Percentiles rank a stretch among this genome's conserved stretches.
phyloP scores from a whole-genome alignment of 306 rosid species.

The Corylus avellana region DNA sequence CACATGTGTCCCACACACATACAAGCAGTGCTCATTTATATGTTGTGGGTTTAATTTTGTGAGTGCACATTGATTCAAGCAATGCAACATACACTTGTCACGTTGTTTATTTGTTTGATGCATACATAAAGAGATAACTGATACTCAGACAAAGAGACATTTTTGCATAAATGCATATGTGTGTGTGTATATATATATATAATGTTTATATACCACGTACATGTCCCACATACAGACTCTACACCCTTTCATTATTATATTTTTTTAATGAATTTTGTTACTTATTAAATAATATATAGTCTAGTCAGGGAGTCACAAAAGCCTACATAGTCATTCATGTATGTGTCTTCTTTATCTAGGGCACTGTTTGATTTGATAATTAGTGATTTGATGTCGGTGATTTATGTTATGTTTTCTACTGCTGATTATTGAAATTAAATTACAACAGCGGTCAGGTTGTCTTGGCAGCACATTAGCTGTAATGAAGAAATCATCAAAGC shows the following conservation, averaged over 20 bases:
- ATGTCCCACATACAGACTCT: not conserved
- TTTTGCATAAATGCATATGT: not conserved
- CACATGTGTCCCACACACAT: constrained; percentile 2
- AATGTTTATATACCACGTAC: too few relatives aligned
- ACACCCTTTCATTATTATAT: not conserved
- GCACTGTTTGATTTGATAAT: constrained; percentile 14
- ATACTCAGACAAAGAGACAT: not conserved
- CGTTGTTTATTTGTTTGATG: not conserved
- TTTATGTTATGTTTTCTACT: constrained; percentile 26
- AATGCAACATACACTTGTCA: not conserved
- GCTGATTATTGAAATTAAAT: constrained; percentile 20
- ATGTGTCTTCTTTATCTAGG: not conserved
- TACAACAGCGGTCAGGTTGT: constrained; percentile 81
- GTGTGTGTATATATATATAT: not conserved
- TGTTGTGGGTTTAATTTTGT: not conserved
- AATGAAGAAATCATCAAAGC: constrained; percentile 89
- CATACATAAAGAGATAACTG: not conserved
- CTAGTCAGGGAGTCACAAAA: not conserved
- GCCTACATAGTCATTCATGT: not conserved
- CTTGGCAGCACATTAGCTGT: constrained; percentile 92
- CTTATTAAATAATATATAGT: not conserved
- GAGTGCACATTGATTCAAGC: constrained; percentile 10
- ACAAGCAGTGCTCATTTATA: not conserved
- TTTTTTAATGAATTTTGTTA: not conserved
- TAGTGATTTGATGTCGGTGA: constrained; percentile 10